Evolutionary conservation across 768 basidiomycete genomes (phyloP).

Genomic region (Pleurotus cornucopiae): DNA sequence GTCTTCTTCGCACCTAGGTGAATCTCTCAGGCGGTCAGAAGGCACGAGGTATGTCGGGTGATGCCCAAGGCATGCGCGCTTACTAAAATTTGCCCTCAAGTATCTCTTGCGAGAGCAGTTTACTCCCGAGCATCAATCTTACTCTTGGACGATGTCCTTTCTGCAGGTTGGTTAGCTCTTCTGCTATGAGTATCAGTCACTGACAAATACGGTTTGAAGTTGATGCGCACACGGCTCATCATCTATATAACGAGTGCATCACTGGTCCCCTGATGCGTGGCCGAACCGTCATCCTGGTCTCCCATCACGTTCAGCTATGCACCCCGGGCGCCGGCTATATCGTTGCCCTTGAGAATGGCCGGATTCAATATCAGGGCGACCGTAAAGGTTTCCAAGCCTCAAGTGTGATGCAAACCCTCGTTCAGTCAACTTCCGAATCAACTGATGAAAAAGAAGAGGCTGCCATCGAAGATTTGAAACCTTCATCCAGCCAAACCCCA

Average conservation of each 20-base stretch:
- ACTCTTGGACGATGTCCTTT: constrained; percentile 79
- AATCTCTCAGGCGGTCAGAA: constrained; percentile 63
- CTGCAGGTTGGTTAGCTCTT: constrained; percentile 34
- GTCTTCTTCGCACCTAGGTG: constrained; percentile 33
- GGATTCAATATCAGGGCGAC: constrained; percentile 71
- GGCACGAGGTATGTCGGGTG: constrained; percentile 44
- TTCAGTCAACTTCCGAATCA: constrained; percentile 45
- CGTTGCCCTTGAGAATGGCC: constrained; percentile 79
- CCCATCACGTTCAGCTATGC: constrained; percentile 91
- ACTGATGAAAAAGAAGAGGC: constrained; percentile 39
- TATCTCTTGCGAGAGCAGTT: constrained; percentile 79
- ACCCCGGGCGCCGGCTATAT: constrained; percentile 76
- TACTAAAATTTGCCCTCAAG: constrained; percentile 31
- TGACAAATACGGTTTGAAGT: constrained; percentile 37
- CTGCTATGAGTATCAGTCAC: neutral
- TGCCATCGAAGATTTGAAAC: constrained; percentile 27
- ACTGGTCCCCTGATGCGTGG: constrained; percentile 77
- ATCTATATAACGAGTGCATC: constrained; percentile 80
- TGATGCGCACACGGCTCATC: constrained; percentile 90
- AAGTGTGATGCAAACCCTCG: constrained; percentile 58
- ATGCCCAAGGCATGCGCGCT: constrained; percentile 36
- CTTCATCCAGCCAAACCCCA: constrained; percentile 7
- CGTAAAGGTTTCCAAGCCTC: constrained; percentile 63
- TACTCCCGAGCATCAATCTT: constrained; percentile 84
- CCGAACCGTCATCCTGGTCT: constrained; percentile 88